A percentile compares a stretch with the other conserved stretches of the same genome.
phyloP scores from a whole-genome alignment of 805 yeast species.

The Kluyveromyces siamensis region DNA sequence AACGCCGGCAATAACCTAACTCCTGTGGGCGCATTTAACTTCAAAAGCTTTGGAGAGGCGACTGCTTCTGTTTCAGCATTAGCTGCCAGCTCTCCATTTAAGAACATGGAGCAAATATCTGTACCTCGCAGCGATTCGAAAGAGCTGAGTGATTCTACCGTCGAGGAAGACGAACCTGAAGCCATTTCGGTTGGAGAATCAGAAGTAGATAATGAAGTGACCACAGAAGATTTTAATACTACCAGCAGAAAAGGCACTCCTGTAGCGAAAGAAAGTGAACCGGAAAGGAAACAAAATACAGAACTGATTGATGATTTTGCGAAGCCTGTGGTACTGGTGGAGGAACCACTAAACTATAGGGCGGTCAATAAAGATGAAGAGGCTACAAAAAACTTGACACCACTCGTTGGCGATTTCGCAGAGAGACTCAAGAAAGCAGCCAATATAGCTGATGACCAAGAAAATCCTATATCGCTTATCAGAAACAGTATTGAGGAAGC shows the following conservation, averaged over 20 bases:
- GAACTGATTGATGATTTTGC: background rate
- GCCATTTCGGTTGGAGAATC: background rate
- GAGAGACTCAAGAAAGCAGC: constrained; percentile 24
- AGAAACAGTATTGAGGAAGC: background rate
- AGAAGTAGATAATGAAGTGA: too few relatives aligned
- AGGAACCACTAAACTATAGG: too few relatives aligned
- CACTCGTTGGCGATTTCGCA: constrained; percentile 5
- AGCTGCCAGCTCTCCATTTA: background rate
- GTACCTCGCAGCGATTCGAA: background rate
- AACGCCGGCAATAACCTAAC: background rate
- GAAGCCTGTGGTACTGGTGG: background rate
- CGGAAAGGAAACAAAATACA: background rate
- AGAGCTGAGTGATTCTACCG: constrained; percentile 2
- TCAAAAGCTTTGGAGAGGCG: background rate
- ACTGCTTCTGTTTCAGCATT: background rate
- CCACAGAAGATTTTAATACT: too few relatives aligned
- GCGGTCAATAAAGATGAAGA: background rate
- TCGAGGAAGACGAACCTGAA: background rate
- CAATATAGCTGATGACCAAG: constrained; percentile 9
- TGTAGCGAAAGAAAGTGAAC: background rate
- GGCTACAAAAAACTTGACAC: background rate
- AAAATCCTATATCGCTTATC: constrained; percentile 3
- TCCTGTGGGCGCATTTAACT: background rate
- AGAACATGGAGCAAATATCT: background rate
- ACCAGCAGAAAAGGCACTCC: background rate